Percentiles rank a stretch among this genome's conserved stretches.
Evolutionary conservation across 345 rosid genomes (phyloP).

Genomic region (Cardamine resedifolia): DNA sequence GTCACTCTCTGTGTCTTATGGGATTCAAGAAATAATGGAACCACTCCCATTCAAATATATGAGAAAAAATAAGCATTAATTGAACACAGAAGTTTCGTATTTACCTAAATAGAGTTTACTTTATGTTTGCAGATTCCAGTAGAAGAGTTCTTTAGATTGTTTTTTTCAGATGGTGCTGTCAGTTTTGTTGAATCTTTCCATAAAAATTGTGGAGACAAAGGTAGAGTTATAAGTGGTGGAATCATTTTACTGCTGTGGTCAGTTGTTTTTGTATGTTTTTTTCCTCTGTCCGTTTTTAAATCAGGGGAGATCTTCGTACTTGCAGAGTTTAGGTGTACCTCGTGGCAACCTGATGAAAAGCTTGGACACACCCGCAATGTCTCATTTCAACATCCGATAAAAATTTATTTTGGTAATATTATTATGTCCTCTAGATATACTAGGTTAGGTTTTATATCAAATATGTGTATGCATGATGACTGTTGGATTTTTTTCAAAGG

Average conservation of each 20-base stretch:
- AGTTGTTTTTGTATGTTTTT: slow-evolving; percentile 1
- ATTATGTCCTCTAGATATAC: slow-evolving; percentile 14
- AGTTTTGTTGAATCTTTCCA: slow-evolving; percentile 78
- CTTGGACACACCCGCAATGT: slow-evolving; percentile 75
- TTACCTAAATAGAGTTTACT: slow-evolving; percentile 3
- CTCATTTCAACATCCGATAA: slow-evolving; percentile 94
- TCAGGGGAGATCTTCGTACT: slow-evolving; percentile 7
- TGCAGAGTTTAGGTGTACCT: slow-evolving; percentile 80
- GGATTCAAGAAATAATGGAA: background rate
- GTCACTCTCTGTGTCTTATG: slow-evolving; percentile 33
- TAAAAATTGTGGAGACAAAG: slow-evolving; percentile 85
- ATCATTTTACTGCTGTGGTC: slow-evolving; percentile 22
- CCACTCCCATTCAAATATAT: slow-evolving; percentile 1
- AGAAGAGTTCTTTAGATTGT: slow-evolving; percentile 74
- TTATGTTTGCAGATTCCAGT: slow-evolving; percentile 67
- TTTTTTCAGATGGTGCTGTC: slow-evolving; percentile 67
- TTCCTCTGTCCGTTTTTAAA: background rate
- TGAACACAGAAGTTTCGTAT: slow-evolving; percentile 10
- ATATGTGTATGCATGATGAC: slow-evolving; percentile 26
- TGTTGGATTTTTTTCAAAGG: slow-evolving; percentile 46
- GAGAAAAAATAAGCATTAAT: slow-evolving; percentile 3
- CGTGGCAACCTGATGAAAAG: slow-evolving; percentile 72
- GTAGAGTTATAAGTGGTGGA: slow-evolving; percentile 41
- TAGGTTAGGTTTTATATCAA: slow-evolving; percentile 1
- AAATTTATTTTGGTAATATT: slow-evolving; percentile 82